phyloP scores from a whole-genome alignment of 495 filamentous ascomycete genomes.

The Sphaerosporella brunnea region DNA sequence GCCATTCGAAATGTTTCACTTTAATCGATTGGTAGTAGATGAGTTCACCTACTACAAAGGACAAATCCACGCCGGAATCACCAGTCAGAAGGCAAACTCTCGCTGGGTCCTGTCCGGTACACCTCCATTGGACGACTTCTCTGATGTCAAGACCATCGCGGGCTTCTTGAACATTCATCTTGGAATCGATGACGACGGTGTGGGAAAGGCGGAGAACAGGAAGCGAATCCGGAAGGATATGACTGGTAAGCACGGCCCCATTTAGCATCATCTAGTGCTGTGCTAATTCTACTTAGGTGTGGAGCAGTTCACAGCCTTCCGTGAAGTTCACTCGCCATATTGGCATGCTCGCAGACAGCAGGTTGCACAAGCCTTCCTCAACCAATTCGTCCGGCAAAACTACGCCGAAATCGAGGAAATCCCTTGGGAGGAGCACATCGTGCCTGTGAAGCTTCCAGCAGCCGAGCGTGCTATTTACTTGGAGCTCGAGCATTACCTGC shows the following conservation, averaged over 20 bases:
- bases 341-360: slow-evolving; percentile 37
- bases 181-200: slow-evolving; percentile 34
- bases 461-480: slow-evolving; percentile 33
- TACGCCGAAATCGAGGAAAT: slow-evolving; percentile 34
- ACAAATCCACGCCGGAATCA: slow-evolving; percentile 22
- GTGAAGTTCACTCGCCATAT: slow-evolving; percentile 29
- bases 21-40: slow-evolving; percentile 45
- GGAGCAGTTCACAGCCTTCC: slow-evolving; percentile 34
- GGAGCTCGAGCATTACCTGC: slow-evolving; percentile 32
- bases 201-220: slow-evolving; percentile 26
- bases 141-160: slow-evolving; percentile 44
- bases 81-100: slow-evolving; percentile 31
- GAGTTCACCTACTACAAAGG: slow-evolving; percentile 43
- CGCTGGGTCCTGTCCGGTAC: slow-evolving; percentile 57
- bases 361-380: slow-evolving; percentile 37
- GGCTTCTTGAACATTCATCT: slow-evolving; percentile 37
- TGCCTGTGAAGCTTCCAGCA: slow-evolving; percentile 28
- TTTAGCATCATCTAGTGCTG: neutral
- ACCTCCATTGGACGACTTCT: slow-evolving; percentile 39
- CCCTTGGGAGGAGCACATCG: slow-evolving; percentile 26
- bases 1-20: slow-evolving; percentile 43
- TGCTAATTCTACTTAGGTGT: slow-evolving; percentile 23
- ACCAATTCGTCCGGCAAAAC: slow-evolving; percentile 38
- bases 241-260: slow-evolving; percentile 24
- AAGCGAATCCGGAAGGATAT: slow-evolving; percentile 26